Conservation (phyloP, 257 asterid species). For the Solanum clarkiae region DNA sequence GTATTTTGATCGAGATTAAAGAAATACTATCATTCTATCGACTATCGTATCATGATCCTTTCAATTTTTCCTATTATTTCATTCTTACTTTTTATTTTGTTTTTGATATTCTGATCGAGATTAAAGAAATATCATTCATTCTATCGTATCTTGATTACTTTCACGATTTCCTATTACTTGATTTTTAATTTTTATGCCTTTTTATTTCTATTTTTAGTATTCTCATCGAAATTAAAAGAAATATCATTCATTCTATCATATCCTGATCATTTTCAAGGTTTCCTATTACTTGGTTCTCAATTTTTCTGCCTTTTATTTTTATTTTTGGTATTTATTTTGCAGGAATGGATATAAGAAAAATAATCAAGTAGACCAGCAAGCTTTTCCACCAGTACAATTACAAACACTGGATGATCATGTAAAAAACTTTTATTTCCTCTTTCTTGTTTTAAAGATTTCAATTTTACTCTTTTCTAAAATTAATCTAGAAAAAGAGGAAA, state of each 20-base stretch:
- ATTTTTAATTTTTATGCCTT: not conserved
- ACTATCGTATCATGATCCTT: too few relatives aligned
- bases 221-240: too few relatives aligned
- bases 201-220: too few relatives aligned
- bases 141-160: too few relatives aligned
- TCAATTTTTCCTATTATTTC: too few relatives aligned
- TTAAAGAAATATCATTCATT: not conserved
- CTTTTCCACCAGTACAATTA: constrained; percentile 51
- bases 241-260: not conserved
- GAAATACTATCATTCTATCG: too few relatives aligned
- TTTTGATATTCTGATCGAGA: not conserved
- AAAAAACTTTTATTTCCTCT: not conserved
- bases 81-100: too few relatives aligned
- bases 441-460: too few relatives aligned
- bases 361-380: not conserved
- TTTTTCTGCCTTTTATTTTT: too few relatives aligned
- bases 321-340: not conserved
- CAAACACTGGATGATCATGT: constrained; percentile 31
- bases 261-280: not conserved
- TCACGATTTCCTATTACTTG: not conserved
- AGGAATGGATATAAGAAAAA: constrained; percentile 18
- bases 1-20: too few relatives aligned
- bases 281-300: not conserved
- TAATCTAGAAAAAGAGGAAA: too few relatives aligned
- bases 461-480: too few relatives aligned